Percentiles rank a stretch among this genome's conserved stretches.
Evolutionary conservation across 106 monocot species (phyloP).

Genomic region (Apostasia ramifera): DNA sequence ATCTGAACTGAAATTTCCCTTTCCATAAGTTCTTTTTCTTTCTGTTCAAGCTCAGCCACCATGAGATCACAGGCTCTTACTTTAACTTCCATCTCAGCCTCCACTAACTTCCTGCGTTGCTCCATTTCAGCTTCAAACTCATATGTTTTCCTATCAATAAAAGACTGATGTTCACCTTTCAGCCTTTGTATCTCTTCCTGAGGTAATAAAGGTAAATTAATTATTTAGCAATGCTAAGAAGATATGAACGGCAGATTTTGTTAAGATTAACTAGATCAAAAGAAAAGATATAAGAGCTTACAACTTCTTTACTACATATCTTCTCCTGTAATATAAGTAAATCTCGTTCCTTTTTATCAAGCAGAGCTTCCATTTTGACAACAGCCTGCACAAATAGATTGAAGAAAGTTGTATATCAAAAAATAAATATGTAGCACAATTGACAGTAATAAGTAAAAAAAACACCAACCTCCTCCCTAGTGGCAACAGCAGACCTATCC

Average conservation of each 20-base stretch:
- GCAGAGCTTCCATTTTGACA: constrained; percentile 49
- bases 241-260: background rate
- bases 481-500: constrained; percentile 32
- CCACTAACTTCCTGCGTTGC: constrained; percentile 29
- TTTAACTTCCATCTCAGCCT: constrained; percentile 54
- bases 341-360: constrained; percentile 66
- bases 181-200: constrained; percentile 74
- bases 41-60: constrained; percentile 32
- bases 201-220: constrained; percentile 7
- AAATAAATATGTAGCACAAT: background rate
- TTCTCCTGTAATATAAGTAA: constrained; percentile 71
- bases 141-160: constrained; percentile 32
- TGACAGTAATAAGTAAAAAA: background rate
- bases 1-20: constrained; percentile 31
- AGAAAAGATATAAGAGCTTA: constrained; percentile 16
- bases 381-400: constrained; percentile 39
- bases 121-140: constrained; percentile 72
- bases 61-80: constrained; percentile 15
- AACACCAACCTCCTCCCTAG: constrained; percentile 62
- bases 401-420: background rate
- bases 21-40: constrained; percentile 26
- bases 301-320: constrained; percentile 65
- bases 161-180: constrained; percentile 35
- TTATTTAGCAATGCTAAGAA: background rate
- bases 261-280: background rate